A percentile compares a stretch with the other conserved stretches of the same genome.
Evolutionary conservation across 2,329 filamentous ascomycete species (phyloP).

Genomic region (Ophiostoma perfectum): DNA sequence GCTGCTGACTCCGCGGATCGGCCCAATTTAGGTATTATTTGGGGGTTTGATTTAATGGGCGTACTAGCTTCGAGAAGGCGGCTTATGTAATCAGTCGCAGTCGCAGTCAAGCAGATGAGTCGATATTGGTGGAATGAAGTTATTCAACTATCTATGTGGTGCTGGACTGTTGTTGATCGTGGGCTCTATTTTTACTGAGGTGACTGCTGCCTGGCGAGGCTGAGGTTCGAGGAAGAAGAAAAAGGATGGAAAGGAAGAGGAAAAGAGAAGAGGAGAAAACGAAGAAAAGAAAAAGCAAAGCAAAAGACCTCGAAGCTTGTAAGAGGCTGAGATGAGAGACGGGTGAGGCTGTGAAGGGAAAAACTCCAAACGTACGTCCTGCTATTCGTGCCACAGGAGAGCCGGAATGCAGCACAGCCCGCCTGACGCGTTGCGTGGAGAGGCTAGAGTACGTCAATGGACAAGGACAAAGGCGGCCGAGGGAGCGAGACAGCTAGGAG

Average conservation of each 20-base stretch:
- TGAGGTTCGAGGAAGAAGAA: neutral
- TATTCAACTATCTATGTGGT: too few relatives aligned
- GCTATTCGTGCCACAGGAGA: neutral
- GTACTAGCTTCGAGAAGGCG: too few relatives aligned
- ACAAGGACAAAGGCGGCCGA: constrained; percentile 3
- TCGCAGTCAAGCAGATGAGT: too few relatives aligned
- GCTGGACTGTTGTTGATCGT: neutral
- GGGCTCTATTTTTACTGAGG: neutral
- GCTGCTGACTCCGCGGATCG: constrained; percentile 7
- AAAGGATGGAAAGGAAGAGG: neutral
- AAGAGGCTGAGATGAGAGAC: neutral
- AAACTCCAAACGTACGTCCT: too few relatives aligned
- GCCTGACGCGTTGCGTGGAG: neutral
- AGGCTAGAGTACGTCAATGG: neutral
- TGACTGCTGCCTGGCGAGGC: constrained; percentile 10
- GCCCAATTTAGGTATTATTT: neutral
- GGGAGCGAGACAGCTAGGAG: too few relatives aligned
- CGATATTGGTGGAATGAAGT: too few relatives aligned
- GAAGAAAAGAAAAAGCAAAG: neutral
- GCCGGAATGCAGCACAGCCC: constrained; percentile 2
- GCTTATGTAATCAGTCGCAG: too few relatives aligned
- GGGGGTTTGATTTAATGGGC: neutral
- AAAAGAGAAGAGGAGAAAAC: neutral
- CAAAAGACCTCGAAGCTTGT: neutral
- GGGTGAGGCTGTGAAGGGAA: neutral